phyloP scores from a whole-genome alignment of 2,329 filamentous ascomycete species.

The Colletotrichum caudatum region DNA sequence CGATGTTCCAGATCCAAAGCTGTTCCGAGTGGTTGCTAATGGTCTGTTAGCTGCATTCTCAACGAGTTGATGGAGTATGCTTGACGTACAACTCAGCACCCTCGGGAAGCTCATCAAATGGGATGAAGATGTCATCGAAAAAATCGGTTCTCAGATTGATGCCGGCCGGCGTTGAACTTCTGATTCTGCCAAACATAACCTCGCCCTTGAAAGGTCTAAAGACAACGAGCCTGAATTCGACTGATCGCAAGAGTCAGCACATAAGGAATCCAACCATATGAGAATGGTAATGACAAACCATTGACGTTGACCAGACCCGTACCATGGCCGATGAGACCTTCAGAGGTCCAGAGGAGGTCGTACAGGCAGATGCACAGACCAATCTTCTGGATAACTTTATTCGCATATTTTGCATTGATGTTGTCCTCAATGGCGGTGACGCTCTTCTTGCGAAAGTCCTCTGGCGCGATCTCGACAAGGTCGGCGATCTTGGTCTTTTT shows the following conservation, averaged over 20 bases:
- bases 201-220: constrained; percentile 97
- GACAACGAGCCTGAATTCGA: constrained; percentile 92
- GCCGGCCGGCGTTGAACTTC: constrained; percentile 76
- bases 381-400: constrained; percentile 94
- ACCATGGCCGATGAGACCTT: constrained; percentile 93
- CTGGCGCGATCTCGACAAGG: constrained; percentile 90
- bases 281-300: constrained; percentile 61
- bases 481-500: constrained; percentile 90
- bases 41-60: constrained; percentile 44
- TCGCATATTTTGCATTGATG: constrained; percentile 96
- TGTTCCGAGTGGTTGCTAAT: constrained; percentile 78
- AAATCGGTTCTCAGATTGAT: constrained; percentile 89
- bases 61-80: constrained; percentile 6
- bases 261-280: not conserved
- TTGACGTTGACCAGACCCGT: constrained; percentile 95
- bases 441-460: constrained; percentile 88
- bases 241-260: constrained; percentile 58
- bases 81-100: constrained; percentile 79
- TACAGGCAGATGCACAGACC: constrained; percentile 95
- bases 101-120: constrained; percentile 77
- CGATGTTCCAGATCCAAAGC: constrained; percentile 86
- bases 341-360: constrained; percentile 88
- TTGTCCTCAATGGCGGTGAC: constrained; percentile 92
- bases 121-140: constrained; percentile 92
- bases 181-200: constrained; percentile 87